Evolutionary conservation across 768 basidiomycete species (phyloP), one percentile per base, ranked within the genome.

Genomic region (Fomitopsis pulvina): DNA sequence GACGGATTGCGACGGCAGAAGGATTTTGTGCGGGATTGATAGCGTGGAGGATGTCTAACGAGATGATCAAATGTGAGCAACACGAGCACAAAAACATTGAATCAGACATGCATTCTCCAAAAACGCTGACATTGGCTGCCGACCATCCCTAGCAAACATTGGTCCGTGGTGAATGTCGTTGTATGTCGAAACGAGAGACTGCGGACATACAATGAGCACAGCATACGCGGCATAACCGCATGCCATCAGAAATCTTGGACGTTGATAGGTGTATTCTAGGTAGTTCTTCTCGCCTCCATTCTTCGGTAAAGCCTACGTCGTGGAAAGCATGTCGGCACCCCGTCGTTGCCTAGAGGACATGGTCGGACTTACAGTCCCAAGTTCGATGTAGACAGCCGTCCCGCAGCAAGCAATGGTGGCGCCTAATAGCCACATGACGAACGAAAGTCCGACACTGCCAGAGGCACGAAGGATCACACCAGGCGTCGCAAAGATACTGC

Each of bases 281-380:
- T 87, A 88, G 45, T 81, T 84, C 67, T 87, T 87, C 68, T 87
- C 85, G 2, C 82, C 86, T 1, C 86, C 86, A 48, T 74, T 87
- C 2, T 78, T 70, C 1, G 86, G 86, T 2, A 88, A 69, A 18
- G 79, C 83, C 81, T 86, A 43, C 6, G 11, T 9, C 28, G 1
- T 7, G 4, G 38, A 11, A 21, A 42, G 26, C 45, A 18, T 37
- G 4, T 43, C 18, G 40, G 37, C 41, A 37, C 5, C 34, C 34
- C 4, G 14, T 37, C 34, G 4, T 7, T 12, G 20, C 8, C 32
- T 11, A n/a, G 22, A 41, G 39, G 11, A 32, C 9, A 18, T 18
- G 22, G 7, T 24, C 3, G 14, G 34, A 53, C 72, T 53, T 51
- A 85, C 85, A 22, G 85, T 86, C 21, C 86, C 85, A 18, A 85